Evolutionary conservation across 768 basidiomycete genomes (phyloP).

Genomic region (Phylloporus rhodoxanthus): DNA sequence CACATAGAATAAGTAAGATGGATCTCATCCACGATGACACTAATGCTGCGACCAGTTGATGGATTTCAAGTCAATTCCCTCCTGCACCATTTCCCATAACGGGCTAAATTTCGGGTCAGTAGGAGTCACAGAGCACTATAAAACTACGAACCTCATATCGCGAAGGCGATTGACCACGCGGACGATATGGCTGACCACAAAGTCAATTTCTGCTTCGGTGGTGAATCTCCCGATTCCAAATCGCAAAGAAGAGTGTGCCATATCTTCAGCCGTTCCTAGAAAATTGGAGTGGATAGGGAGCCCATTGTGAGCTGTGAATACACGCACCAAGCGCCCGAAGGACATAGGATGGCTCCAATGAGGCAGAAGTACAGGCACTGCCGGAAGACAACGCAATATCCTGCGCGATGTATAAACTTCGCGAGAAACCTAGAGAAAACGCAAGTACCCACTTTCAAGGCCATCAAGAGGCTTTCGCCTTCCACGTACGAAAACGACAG

Average conservation of each 20-base stretch:
- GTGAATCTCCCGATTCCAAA: constrained; percentile 99
- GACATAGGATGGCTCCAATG: constrained; percentile 96
- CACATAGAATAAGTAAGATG: constrained; percentile 6
- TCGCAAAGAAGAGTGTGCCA: constrained; percentile 96
- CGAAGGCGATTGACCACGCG: constrained; percentile 80
- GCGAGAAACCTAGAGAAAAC: constrained; percentile 2
- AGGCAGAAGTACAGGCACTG: constrained; percentile 97
- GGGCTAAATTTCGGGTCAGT: constrained; percentile 46
- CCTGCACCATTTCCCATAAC: constrained; percentile 99
- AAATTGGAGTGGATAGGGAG: background rate
- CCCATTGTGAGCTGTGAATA: constrained; percentile 8
- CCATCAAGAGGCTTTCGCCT: constrained; percentile 96
- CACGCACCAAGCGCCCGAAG: constrained; percentile 80
- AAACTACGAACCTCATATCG: constrained; percentile 74
- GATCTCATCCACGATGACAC: constrained; percentile 5
- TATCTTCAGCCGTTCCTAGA: constrained; percentile 90
- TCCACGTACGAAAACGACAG: constrained; percentile 95
- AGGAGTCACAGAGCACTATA: constrained; percentile 4
- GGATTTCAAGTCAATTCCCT: constrained; percentile 91
- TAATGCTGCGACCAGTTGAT: constrained; percentile 87
- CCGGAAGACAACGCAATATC: constrained; percentile 97
- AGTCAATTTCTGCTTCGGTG: constrained; percentile 94
- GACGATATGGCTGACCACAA: constrained; percentile 83
- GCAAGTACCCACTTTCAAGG: constrained; percentile 68
- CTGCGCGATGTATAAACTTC: constrained; percentile 33